Conservation (phyloP, 1,139 yeast species). For the Taphrina populina region DNA sequence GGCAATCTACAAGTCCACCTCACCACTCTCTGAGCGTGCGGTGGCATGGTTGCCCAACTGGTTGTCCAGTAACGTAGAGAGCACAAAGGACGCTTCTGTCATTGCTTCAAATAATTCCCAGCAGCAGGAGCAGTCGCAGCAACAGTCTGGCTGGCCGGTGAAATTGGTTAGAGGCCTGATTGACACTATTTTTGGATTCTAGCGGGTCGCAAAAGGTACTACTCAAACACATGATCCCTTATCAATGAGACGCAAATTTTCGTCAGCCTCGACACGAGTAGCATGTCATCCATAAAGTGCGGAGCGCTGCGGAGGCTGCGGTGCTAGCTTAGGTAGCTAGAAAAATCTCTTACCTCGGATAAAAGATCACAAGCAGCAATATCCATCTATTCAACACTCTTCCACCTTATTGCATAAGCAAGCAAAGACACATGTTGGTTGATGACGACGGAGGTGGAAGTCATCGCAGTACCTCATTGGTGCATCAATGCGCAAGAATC, state of each 20-base stretch:
- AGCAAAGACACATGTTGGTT: too few relatives aligned
- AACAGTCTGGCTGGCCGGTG: constrained; percentile 47
- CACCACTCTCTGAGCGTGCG: constrained; percentile 23
- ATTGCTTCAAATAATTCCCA: background rate
- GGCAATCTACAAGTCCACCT: constrained; percentile 30
- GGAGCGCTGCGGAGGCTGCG: too few relatives aligned
- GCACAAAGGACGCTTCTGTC: background rate
- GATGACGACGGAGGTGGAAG: too few relatives aligned
- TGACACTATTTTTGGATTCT: constrained; percentile 78
- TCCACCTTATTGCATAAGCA: too few relatives aligned
- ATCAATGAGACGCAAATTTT: constrained; percentile 45
- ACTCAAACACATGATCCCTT: background rate
- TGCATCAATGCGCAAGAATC: background rate
- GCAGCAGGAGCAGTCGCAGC: background rate
- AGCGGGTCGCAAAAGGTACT: constrained; percentile 39
- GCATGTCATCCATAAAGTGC: too few relatives aligned
- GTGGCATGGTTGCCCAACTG: constrained; percentile 27
- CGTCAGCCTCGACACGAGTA: too few relatives aligned
- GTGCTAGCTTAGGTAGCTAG: too few relatives aligned
- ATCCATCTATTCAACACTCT: too few relatives aligned
- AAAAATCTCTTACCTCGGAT: too few relatives aligned
- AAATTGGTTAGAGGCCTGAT: constrained; percentile 56
- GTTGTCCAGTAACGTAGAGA: background rate
- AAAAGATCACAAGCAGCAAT: too few relatives aligned
- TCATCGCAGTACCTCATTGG: too few relatives aligned